Base-by-base conservation (phyloP, 129 eudicot genomes). In the Pittosporum tobira region DNA sequence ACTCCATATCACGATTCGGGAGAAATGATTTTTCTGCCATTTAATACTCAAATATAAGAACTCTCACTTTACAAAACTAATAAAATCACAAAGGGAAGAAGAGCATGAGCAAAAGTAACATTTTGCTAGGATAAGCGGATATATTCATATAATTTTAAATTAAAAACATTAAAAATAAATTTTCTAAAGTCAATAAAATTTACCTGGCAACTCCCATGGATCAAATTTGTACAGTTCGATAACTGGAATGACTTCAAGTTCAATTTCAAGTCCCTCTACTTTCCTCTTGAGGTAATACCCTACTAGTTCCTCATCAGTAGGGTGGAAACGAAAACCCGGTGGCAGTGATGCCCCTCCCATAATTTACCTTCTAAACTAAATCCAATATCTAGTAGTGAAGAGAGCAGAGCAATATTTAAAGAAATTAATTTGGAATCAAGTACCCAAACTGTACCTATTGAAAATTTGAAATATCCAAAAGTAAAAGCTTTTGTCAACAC, bases 171-270 rank as follows among this genome's bases (percentile, higher is more conserved):
- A n/a, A n/a, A n/a, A n/a, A n/a, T n/a, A n/a, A n/a, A n/a, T n/a
- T n/a, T n/a, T n/a, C n/a, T n/a, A 24, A 25, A n/a, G 3, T 51
- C 3, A 0, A 4, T 6, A 24, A 48, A 43, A 37, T 55, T 65
- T 80, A 87, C 95, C 95, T 71, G 95, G 93, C 51, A 87, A 75
- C 51, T 87, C 93, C 95, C 95, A 87, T 53, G 95, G 95, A 83
- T 87, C 95, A 79, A 71, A 83, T 63, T 83, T 87, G 61, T 87
- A 87, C 70, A 87, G 73, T 57, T 87, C 91, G 5, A 87, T 59
- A 61, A 68, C 88, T 3, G 95, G 95, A 62, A 87, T 87, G 6
- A 87, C 93, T 79, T 87, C 93, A 52, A 87, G 84, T 63, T 87
- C 93, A 34, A 87, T 79, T 70, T 79, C 77, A 43, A 82, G 82